These are phyloP conservation scores for Spathaspora arborariae DNA, from an alignment of 805 yeast species.

Conservation along the genomic window DNA sequence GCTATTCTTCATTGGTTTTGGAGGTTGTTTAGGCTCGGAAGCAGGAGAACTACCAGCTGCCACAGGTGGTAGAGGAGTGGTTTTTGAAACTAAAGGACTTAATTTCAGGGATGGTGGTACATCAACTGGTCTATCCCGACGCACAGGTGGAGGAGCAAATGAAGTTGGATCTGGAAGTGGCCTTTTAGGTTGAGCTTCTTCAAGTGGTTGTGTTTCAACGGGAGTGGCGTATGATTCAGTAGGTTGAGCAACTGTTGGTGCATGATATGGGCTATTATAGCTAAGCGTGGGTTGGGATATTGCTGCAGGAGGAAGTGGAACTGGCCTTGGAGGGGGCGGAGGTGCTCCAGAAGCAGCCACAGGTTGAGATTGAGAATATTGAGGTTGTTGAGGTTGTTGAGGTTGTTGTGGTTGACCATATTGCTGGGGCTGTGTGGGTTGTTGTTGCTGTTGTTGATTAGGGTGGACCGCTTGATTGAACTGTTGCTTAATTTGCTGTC, in stretches of 20 bases:
- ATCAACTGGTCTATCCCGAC: slow-evolving; percentile 21
- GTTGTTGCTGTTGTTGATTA: background rate
- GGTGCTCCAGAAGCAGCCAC: background rate
- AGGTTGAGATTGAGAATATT: background rate
- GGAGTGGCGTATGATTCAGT: background rate
- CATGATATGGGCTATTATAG: slow-evolving; percentile 5
- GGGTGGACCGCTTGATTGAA: slow-evolving; percentile 4
- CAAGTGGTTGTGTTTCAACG: slow-evolving; percentile 3
- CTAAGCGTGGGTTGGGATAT: slow-evolving; percentile 1
- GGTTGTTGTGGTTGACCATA: slow-evolving; percentile 7
- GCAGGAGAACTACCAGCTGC: slow-evolving; percentile 2
- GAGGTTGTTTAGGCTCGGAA: slow-evolving; percentile 1
- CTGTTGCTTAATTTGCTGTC: slow-evolving; percentile 2
- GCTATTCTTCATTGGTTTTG: slow-evolving; percentile 3
- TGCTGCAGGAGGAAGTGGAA: slow-evolving; percentile 6
- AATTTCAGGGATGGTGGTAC: background rate
- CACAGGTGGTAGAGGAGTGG: background rate
- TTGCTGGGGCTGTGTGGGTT: slow-evolving; percentile 6
- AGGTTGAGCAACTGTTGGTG: slow-evolving; percentile 9
- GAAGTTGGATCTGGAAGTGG: slow-evolving; percentile 33
- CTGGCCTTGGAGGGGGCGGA: slow-evolving; percentile 1
- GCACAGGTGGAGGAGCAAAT: slow-evolving; percentile 43
- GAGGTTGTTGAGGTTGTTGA: slow-evolving; percentile 7
- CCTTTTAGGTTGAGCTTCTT: background rate
- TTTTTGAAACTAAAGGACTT: background rate